Conservation (phyloP, 2,329 filamentous ascomycete species). For the Ophiosphaerella korrae region DNA sequence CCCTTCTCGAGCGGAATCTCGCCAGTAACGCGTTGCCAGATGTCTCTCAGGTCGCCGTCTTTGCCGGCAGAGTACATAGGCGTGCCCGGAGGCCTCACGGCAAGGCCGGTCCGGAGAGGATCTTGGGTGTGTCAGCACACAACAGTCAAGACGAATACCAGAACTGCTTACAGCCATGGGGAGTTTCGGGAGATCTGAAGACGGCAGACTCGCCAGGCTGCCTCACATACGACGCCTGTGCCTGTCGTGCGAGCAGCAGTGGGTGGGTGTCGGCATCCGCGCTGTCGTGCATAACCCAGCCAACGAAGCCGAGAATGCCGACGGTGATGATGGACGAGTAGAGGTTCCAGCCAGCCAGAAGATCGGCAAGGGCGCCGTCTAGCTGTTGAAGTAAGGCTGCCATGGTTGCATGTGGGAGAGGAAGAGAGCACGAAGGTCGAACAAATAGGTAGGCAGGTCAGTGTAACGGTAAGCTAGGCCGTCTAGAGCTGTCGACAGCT, state of each 20-base stretch:
- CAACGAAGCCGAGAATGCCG: slow-evolving; percentile 68
- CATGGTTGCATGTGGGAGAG: slow-evolving; percentile 37
- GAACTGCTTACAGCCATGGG: slow-evolving; percentile 67
- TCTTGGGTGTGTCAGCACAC: slow-evolving; percentile 34
- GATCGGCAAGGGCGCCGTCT: slow-evolving; percentile 70
- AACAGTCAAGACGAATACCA: neutral
- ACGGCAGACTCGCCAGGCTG: slow-evolving; percentile 83
- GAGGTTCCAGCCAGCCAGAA: slow-evolving; percentile 80
- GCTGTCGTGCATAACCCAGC: slow-evolving; percentile 71
- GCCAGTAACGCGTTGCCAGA: slow-evolving; percentile 77
- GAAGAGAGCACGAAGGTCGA: neutral
- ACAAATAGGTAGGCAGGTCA: neutral
- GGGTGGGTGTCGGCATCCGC: slow-evolving; percentile 91
- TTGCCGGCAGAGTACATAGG: slow-evolving; percentile 83
- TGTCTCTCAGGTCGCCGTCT: slow-evolving; percentile 86
- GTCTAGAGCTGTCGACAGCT: slow-evolving; percentile 1
- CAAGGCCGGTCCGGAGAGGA: slow-evolving; percentile 52
- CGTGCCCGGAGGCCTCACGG: slow-evolving; percentile 78
- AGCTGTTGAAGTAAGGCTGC: slow-evolving; percentile 64
- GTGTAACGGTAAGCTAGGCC: neutral
- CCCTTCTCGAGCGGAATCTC: slow-evolving; percentile 69
- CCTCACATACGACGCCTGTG: slow-evolving; percentile 76
- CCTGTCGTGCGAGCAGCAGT: slow-evolving; percentile 85
- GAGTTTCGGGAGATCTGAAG: slow-evolving; percentile 82
- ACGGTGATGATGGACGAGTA: slow-evolving; percentile 76